Base-by-base conservation (phyloP, 768 basidiomycete species). In the Psilocybe sp. region DNA sequence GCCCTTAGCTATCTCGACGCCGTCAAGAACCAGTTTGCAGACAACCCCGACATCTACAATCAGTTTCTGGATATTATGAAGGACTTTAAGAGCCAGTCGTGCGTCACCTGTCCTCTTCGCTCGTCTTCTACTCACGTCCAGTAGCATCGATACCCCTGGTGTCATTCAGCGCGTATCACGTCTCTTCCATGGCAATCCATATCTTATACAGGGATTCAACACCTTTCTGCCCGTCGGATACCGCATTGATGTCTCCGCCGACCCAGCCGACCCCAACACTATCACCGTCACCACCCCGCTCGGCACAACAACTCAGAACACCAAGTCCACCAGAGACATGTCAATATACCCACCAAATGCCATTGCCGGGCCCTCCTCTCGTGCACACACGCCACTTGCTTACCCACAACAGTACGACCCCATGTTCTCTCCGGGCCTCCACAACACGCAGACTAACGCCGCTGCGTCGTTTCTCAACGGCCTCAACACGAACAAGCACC, bases 1-100 rank as follows among this genome's bases (percentile, higher is more conserved):
- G 93, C 93, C 31, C 79, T 97, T 68, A 87, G 85, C 61, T 97
- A 97, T 62, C 82, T 97, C 57, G 93, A 97, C 66, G 90, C 91
- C 20, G 93, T 97, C 72, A 97, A 96, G 75, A 77, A 82, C 38
- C 89, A 93, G 72, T 97, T 96, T 66, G 78, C 82, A 40, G 87
- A 91, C 64, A 84, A 85, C 66, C 93, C 93, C 15, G 91, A 94
- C 60, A 92, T 96, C 20, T 97, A 97, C 76, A 96, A 97, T 66
- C 80, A 87, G 56, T 93, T 94, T 64, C 69, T 95, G 68, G 92
- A 96, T 66, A 95, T 97, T 64, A 97, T 97, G 97, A 98, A 98
- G 75, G 95, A 98, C 66, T 99, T 99, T 69, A 99, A 99, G 74
- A 92, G 92, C 61, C 92, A 96, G 71, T 75, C 72, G 90, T 93